These are phyloP conservation scores for Serendipita indica DNA, from an alignment of 768 basidiomycete species.

Conservation along the genomic window DNA sequence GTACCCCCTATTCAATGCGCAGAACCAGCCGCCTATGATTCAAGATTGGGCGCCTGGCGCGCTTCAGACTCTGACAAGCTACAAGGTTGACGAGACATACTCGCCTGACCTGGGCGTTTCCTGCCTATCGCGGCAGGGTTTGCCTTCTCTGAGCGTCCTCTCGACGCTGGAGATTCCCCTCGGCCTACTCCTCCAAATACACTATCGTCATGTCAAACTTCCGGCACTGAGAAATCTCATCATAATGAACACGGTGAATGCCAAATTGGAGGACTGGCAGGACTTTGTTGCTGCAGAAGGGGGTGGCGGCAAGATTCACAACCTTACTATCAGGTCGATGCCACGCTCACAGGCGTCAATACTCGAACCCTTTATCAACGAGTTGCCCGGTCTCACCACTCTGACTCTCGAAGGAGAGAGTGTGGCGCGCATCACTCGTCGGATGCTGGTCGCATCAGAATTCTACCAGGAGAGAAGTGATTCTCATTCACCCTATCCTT, in stretches of 20 bases:
- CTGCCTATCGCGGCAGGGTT: not conserved
- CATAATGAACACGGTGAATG: not conserved
- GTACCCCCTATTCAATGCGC: not conserved
- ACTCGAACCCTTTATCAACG: not conserved
- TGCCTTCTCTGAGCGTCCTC: not conserved
- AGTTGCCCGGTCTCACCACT: not conserved
- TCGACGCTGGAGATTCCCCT: not conserved
- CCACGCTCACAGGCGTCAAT: not conserved
- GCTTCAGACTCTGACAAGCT: not conserved
- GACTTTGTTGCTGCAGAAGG: not conserved
- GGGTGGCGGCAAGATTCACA: not conserved
- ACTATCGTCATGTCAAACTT: not conserved
- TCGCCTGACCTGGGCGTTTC: not conserved
- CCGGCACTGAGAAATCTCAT: not conserved
- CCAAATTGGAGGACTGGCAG: not conserved
- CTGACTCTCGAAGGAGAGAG: not conserved
- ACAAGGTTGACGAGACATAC: constrained; percentile 2
- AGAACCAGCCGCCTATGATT: not conserved
- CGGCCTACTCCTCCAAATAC: not conserved
- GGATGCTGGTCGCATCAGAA: not conserved
- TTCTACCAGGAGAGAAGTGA: not conserved
- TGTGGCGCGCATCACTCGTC: not conserved
- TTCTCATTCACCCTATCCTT: not conserved
- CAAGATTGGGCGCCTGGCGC: not conserved
- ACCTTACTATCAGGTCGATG: not conserved